These are phyloP conservation scores for Botrytis galanthina DNA, from an alignment of 2,329 filamentous ascomycete species.

Conservation along the genomic window DNA sequence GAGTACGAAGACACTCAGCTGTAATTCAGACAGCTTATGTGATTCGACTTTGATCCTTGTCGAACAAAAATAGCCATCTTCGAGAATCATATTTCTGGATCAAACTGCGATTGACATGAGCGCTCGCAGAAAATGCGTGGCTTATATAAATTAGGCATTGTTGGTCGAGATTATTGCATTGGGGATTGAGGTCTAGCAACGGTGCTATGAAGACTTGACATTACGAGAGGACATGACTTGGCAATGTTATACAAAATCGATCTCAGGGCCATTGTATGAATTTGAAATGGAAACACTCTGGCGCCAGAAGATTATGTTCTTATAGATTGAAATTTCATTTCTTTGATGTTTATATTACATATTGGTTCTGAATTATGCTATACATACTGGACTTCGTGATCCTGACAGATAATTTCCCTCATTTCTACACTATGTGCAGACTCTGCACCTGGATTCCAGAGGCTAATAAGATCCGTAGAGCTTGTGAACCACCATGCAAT, in stretches of 20 bases:
- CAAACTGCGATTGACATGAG: too few species aligned
- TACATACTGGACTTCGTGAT: background rate
- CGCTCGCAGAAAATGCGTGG: too few species aligned
- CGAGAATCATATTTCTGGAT: too few species aligned
- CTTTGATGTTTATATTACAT: background rate
- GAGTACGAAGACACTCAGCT: too few species aligned
- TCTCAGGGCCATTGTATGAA: background rate
- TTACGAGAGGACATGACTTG: background rate
- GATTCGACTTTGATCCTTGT: too few species aligned
- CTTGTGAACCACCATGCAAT: background rate
- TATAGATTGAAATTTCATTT: background rate
- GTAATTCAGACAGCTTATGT: background rate
- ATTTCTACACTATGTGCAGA: background rate
- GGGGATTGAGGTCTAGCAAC: too few species aligned
- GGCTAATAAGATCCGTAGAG: background rate
- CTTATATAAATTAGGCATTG: too few species aligned
- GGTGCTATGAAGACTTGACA: too few species aligned
- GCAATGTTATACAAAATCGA: too few species aligned
- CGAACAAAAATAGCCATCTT: too few species aligned
- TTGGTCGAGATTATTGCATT: too few species aligned
- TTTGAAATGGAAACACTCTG: background rate
- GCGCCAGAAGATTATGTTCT: background rate
- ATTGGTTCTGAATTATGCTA: background rate
- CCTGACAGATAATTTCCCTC: background rate
- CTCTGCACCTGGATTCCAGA: background rate